Percentiles rank a stretch among this genome's conserved stretches.
Conservation (phyloP, 257 asterid genomes). For the Solanum boliviense region DNA sequence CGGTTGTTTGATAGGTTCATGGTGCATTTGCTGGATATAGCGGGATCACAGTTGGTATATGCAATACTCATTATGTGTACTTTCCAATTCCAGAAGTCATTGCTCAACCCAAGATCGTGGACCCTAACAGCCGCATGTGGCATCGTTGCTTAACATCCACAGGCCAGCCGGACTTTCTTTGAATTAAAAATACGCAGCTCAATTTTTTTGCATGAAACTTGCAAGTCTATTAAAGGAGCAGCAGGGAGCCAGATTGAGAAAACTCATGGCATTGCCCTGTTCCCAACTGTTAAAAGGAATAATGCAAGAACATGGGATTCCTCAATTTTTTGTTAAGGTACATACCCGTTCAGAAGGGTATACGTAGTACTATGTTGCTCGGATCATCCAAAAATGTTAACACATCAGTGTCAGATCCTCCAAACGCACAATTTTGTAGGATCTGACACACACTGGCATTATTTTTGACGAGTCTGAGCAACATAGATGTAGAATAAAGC, state of each 20-base stretch:
- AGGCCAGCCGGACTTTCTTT: constrained; percentile 87
- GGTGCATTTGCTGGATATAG: constrained; percentile 97
- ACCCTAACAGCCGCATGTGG: constrained; percentile 98
- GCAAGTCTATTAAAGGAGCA: constrained; percentile 6
- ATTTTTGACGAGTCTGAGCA: neutral
- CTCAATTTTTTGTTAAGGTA: constrained; percentile 1
- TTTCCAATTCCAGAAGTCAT: constrained; percentile 91
- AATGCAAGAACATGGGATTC: neutral
- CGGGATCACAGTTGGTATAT: constrained; percentile 88
- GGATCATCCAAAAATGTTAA: neutral
- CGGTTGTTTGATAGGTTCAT: constrained; percentile 53
- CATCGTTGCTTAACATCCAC: constrained; percentile 98
- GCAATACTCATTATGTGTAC: constrained; percentile 88
- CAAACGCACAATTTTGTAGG: neutral
- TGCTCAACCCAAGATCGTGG: constrained; percentile 48
- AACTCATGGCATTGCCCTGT: neutral
- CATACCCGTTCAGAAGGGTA: constrained; percentile 13
- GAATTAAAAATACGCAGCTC: neutral
- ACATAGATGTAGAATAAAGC: neutral
- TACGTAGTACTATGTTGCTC: neutral
- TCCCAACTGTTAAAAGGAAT: constrained; percentile 8
- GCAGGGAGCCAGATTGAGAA: constrained; percentile 8
- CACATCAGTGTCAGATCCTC: neutral
- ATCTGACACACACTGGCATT: neutral
- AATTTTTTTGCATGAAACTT: neutral